Evolutionary conservation across 2,329 filamentous ascomycete species (phyloP), one percentile per base, ranked within the genome.

Genomic region (Sodiomyces alkalinus): DNA sequence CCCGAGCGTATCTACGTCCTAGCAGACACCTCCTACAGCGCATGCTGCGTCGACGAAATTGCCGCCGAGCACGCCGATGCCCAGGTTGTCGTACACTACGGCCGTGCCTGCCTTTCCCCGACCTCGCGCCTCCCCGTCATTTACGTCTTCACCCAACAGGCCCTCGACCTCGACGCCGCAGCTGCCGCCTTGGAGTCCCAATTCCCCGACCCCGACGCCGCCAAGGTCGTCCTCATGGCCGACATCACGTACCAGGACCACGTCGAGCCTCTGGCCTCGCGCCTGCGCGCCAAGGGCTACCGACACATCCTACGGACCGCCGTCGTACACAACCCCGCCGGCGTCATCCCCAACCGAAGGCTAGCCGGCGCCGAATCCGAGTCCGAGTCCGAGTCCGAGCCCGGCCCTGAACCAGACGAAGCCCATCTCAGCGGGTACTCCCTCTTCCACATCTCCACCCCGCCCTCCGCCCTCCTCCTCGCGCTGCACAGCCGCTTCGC

Each of bases 1-100:
- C 14, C 23, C 8, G 44, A 46, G 17, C 47, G 63, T 36, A 62
- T 96, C 29, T 92, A 80, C 42, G 86, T 98, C 34, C 61, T 98
- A 12, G 90, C 79, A 18, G 90, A 98, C 51, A 96, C 90, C 3
- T 94, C 87, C 2, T 98, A 96, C 53, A 92, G 90, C 34, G 78
- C 87, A 1, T 98, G 90, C 55, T 98, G 90, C 45, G 86, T 96
- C 12, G 90, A 98, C 45, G 90, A 98, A 56, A 77, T 96, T 22
- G 90, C 90, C 0, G 90, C 90, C 3, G 86, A 98, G 50, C 90
- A 98, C 49, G 79, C 83, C 11, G 68, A 83, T 43, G 86, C 90
- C 6, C 79, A 96, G 36, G 81, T 85, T 0, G 80, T 96, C 2
- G 77, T 98, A 10, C 90, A 98, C 49, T 98, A 96, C 43, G 90